phyloP scores from a whole-genome alignment of 1,284 basidiomycete genomes.

The Ceratobasidium sp. region DNA sequence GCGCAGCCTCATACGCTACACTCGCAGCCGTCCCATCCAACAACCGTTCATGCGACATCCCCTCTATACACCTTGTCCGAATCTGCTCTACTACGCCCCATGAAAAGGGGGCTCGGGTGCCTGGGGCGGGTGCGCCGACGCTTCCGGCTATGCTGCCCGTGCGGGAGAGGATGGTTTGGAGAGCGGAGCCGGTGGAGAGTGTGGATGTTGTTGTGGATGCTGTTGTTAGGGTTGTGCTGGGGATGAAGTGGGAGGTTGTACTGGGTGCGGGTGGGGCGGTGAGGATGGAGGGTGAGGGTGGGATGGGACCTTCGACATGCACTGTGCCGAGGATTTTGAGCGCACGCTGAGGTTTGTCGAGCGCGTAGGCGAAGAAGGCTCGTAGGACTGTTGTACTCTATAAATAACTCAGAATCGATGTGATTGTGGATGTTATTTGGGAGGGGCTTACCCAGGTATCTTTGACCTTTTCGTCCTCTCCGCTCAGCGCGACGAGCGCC shows the following conservation, averaged over 20 bases:
- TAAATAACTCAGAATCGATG: not conserved
- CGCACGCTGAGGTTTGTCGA: conserved; percentile 40
- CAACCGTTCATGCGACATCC: conserved; percentile 68
- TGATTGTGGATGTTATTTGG: not conserved
- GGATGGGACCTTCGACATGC: conserved; percentile 36
- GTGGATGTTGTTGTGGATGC: conserved; percentile 60
- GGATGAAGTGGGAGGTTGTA: conserved; percentile 22
- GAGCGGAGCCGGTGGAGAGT: conserved; percentile 69
- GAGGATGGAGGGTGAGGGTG: conserved; percentile 20
- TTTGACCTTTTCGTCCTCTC: conserved; percentile 45
- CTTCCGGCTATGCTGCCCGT: conserved; percentile 54
- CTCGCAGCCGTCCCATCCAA: conserved; percentile 66
- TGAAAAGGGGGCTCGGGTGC: conserved; percentile 52
- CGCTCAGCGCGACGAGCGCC: conserved; percentile 52
- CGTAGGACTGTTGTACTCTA: conserved; percentile 39
- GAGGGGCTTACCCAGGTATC: conserved; percentile 31
- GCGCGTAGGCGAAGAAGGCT: conserved; percentile 46
- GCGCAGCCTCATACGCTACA: conserved; percentile 64
- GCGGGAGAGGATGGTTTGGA: conserved; percentile 52
- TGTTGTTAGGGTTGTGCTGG: conserved; percentile 50
- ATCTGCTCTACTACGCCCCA: conserved; percentile 57
- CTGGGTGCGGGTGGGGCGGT: conserved; percentile 8
- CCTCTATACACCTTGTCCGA: conserved; percentile 58
- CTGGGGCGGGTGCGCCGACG: conserved; percentile 43
- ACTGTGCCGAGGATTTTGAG: conserved; percentile 42